Base-by-base conservation (phyloP, 2,329 filamentous ascomycete species). In the Akanthomyces uredinophilus region DNA sequence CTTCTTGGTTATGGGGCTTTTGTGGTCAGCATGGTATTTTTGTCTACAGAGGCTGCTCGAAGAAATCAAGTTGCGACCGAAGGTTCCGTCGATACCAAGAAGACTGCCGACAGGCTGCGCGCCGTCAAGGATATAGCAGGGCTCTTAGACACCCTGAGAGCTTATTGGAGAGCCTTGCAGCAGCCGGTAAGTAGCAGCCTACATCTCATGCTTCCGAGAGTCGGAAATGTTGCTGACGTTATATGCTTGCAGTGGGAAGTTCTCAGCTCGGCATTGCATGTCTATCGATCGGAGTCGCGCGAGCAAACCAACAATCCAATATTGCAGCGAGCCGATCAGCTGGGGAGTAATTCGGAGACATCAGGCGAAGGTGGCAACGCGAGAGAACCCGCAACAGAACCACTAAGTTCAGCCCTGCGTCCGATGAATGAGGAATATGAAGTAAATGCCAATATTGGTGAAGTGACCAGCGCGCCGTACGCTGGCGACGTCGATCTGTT, bases 1-100 rank as follows among this genome's bases (percentile, higher is more conserved):
- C 55, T 58, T 41, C 13, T 58, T 5, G 55, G 43, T 14, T 58
- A 58, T 13, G 55, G 55, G n/a, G 55, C 55, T 3, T 58, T 58
- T 39, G 43, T 58, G 5, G 55, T 58, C 4, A 43, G 55, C 4
- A 58, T 58, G 55, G 55, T 58, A 43, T 49, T 47, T 14, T 44
- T 58, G 20, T 49, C 55, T 11, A 58, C 55, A 24, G 44, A 58
- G 4, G 55, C 55, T 49, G 46, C 55, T 39, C 43, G 55, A 7
- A 43, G 55, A 11, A 50, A 58, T 29, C 55, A 58, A 18, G 20
- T 39, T 24, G n/a, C 43, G 29, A 39, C 55, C 5, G 55, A 58
- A 10, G 20, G 5, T 6, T 6, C 55, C 2, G n/a, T 29, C 43
- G 27, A 27, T 20, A n/a, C 43, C 13, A 7, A 29, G 11, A 14